Evolutionary conservation across 2,329 filamentous ascomycete genomes (phyloP).

Genomic region (Hypocreales sp.): DNA sequence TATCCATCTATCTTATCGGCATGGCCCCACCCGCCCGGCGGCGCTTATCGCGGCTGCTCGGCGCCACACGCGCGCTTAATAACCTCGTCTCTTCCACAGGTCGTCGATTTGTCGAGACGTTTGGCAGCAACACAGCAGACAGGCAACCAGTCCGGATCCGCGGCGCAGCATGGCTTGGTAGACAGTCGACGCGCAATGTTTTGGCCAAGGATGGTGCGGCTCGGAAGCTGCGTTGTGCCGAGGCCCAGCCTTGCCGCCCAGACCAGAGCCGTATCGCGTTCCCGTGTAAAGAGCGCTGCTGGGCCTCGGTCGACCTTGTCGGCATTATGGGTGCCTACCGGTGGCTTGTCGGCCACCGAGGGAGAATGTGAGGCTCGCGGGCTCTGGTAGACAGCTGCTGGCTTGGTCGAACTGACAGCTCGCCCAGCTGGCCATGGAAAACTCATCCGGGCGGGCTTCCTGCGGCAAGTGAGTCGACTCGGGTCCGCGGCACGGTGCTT

Average conservation of each 20-base stretch:
- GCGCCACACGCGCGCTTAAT: too few relatives aligned
- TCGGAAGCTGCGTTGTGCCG: constrained; percentile 3
- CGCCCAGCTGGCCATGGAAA: constrained; percentile 49
- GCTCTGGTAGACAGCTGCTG: rapidly evolving
- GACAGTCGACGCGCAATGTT: too few relatives aligned
- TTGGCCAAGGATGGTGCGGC: constrained; percentile 4
- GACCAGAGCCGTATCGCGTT: constrained; percentile 8
- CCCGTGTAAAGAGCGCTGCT: constrained; percentile 16
- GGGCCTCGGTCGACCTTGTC: constrained; percentile 14
- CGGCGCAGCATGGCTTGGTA: too few relatives aligned
- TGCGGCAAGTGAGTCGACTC: constrained; percentile 44
- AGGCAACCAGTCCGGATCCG: too few relatives aligned
- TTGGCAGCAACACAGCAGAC: too few relatives aligned
- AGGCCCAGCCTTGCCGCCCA: constrained; percentile 3
- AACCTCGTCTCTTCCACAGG: too few relatives aligned
- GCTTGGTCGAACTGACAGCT: too few relatives aligned
- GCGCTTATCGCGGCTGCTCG: too few relatives aligned
- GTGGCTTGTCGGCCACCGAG: constrained; percentile 43
- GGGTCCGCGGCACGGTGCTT: too few relatives aligned
- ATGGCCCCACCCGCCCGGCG: too few relatives aligned
- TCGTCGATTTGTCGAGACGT: too few relatives aligned
- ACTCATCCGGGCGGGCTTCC: constrained; percentile 54
- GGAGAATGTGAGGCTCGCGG: constrained; percentile 30
- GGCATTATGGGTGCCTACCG: constrained; percentile 74
- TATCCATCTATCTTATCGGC: too few relatives aligned